Evolutionary conservation across 257 asterid species (phyloP).

Genomic region (Petrea volubilis): DNA sequence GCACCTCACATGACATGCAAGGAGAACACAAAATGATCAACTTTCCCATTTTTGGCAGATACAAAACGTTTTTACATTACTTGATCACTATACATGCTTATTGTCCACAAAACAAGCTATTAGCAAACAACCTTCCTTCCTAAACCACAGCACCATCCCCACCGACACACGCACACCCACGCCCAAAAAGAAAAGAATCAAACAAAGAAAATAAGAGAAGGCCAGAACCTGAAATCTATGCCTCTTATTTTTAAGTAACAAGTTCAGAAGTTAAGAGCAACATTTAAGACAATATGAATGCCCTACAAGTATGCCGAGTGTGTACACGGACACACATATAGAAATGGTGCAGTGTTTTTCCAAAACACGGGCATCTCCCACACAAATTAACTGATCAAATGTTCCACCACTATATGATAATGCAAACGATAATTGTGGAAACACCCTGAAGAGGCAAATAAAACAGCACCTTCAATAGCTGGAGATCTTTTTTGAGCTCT

Average conservation of each 20-base stretch:
- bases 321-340: background rate
- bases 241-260: too few species aligned
- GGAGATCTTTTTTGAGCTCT: conserved; percentile 82
- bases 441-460: background rate
- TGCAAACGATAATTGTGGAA: background rate
- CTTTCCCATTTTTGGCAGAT: background rate
- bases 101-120: background rate
- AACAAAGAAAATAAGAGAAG: background rate
- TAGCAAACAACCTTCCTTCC: background rate
- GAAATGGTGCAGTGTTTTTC: background rate
- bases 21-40: too few species aligned
- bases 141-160: background rate
- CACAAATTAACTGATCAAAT: background rate
- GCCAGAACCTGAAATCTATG: too few species aligned
- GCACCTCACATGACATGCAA: too few species aligned
- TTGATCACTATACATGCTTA: too few species aligned
- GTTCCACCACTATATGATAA: background rate
- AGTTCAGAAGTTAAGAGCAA: background rate
- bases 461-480: conserved; percentile 65
- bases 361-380: background rate
- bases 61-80: background rate
- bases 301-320: background rate
- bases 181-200: too few species aligned
- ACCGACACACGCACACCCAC: too few species aligned
- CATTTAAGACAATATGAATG: background rate